Evolutionary conservation across 805 yeast species (phyloP), one percentile per base, ranked within the genome.

Genomic region (Myxozyma nipponensis): DNA sequence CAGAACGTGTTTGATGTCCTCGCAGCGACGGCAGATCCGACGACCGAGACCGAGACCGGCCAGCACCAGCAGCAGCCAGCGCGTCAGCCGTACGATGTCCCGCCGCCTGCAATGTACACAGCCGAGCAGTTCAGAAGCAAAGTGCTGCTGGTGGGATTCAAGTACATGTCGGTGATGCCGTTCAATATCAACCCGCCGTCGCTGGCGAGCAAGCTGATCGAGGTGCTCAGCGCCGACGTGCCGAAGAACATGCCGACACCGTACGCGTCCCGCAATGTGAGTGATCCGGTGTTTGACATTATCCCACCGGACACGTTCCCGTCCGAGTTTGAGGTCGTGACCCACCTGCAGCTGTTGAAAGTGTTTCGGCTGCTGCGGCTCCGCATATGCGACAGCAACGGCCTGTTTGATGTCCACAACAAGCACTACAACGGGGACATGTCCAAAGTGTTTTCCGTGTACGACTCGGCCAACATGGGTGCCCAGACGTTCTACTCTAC

Each of bases 241-340:
- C 32, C 32, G 4, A 23, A 9, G 3, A 34, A 36, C 35, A 13
- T 42, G 38, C 50, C 45, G 2, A n/a, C 42, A 5, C 46, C 50
- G 28, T 47, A 47, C 24, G 46, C 50, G 4, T 39, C 50, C 13
- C 42, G 42, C 6, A 23, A 42, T 23, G 26, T 42, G 24, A 41
- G 46, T 9, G 23, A 36, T 21, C 46, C 36, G 26, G 24, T 47
- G 3, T 47, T 47, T 23, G 28, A 30, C 3, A 19, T 37, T 7
- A 22, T 48, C 25, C 45, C 52, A 15, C 47, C 38, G 15, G 45
- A 26, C 18, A 28, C 35, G 5, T 44, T 49, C 39, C 52, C 52
- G 15, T 28, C 28, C 18, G 49, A 44, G 25, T 18, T 21, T 23
- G 52, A 49, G n/a, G 25, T 49, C 13, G 17, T 26, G n/a, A 39